Evolutionary conservation across 441 rosid genomes (phyloP), one percentile per base, ranked within the genome.

Genomic region (Gossypium gossypioides): DNA sequence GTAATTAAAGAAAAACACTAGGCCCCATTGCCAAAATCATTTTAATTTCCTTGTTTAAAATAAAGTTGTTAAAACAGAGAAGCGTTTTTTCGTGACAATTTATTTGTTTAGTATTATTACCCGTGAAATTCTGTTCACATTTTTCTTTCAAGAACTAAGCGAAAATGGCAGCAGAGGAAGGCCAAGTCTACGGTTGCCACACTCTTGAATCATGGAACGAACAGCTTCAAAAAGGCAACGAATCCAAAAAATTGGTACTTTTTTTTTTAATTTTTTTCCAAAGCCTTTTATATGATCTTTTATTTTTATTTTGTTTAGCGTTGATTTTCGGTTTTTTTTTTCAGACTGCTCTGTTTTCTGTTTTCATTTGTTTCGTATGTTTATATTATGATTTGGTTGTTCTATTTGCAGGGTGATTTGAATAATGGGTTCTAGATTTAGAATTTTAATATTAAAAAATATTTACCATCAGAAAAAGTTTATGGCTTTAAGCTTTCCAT

Each of bases 181-280:
- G 97, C 69, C 91, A 88, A 58, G 96, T 91, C 63, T 83, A 89
- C 58, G 55, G 84, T 6, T 91, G 97, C 74, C 97, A 89, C 87
- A 83, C 85, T 51, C 62, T 82, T 13, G 87, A 88, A 32, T 80
- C 81, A 19, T 91, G 97, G 98, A 82, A 72, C 66, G 88, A 87
- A 50, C 91, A 89, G 46, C 81, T 93, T 34, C 74, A 79, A 74
- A 91, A 85, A 83, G 79, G 82, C 69, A 87, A 85, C 24, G 89
- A 85, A 46, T 79, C 93, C 63, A 84, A 84, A 74, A 80, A 87
- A 67, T 87, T 93, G 86, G 98, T 93, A 83, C 21, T 8, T 0
- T 22, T 6, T n/a, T n/a, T n/a, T n/a, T n/a, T n/a, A n/a, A n/a
- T n/a, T 46, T 46, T 37, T 1, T 34, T 16, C 12, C 4, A 8